Conservation (phyloP, 768 basidiomycete species). For the Mrakia gelida region DNA sequence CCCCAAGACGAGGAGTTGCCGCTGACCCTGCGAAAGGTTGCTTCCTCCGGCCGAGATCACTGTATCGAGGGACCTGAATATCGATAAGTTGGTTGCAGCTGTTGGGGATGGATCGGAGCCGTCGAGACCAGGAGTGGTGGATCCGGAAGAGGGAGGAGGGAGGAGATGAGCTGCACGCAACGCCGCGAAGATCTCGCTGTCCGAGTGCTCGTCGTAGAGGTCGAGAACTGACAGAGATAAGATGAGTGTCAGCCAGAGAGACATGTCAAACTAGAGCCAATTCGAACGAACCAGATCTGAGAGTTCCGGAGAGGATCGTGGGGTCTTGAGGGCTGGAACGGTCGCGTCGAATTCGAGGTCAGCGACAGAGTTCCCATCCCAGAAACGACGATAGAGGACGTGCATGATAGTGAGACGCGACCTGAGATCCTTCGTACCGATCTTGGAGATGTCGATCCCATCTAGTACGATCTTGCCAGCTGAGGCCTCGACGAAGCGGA, state of each 20-base stretch:
- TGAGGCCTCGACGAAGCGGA: slow-evolving; percentile 38
- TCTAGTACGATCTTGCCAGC: slow-evolving; percentile 41
- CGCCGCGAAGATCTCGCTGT: slow-evolving; percentile 37
- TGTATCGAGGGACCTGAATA: not conserved
- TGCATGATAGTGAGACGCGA: slow-evolving; percentile 41
- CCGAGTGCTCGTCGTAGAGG: slow-evolving; percentile 37
- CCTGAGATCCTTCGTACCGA: slow-evolving; percentile 35
- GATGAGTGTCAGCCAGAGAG: not conserved
- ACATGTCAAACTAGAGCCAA: not conserved
- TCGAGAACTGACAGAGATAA: slow-evolving; percentile 40
- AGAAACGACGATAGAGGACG: not conserved
- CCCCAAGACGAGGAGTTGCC: slow-evolving; percentile 43
- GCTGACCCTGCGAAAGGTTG: slow-evolving; percentile 43
- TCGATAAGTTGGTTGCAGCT: not conserved
- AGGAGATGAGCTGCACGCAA: slow-evolving; percentile 41
- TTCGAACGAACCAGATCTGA: not conserved
- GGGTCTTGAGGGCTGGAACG: slow-evolving; percentile 40
- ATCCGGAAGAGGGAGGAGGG: not conserved
- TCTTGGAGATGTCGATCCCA: slow-evolving; percentile 34
- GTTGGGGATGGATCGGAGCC: slow-evolving; percentile 33
- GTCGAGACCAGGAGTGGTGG: too few relatives aligned
- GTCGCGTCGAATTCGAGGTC: not conserved
- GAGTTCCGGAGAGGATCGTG: slow-evolving; percentile 40
- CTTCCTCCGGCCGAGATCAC: not conserved
- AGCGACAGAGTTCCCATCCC: not conserved